phyloP scores from a whole-genome alignment of 2,329 filamentous ascomycete genomes.

The Colletotrichum endophyticum region DNA sequence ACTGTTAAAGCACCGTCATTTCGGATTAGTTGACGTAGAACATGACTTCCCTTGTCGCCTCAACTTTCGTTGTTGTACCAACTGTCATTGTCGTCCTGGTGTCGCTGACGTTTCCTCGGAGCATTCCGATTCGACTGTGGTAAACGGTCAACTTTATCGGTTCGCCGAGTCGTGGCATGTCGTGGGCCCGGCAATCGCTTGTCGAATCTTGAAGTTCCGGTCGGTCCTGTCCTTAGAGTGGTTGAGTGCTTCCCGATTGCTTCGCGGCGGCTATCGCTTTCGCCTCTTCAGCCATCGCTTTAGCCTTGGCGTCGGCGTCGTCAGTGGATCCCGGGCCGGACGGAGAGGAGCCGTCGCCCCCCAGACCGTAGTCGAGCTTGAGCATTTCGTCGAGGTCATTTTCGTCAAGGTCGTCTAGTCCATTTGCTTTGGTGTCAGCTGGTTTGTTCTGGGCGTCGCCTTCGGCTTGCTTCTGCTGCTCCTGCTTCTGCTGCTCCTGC shows the following conservation, averaged over 20 bases:
- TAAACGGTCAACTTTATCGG: not conserved
- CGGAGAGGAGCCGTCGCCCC: not conserved
- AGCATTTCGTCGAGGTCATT: not conserved
- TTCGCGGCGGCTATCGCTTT: not conserved
- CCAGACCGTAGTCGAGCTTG: not conserved
- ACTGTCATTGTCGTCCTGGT: not conserved
- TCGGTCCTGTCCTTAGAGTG: not conserved
- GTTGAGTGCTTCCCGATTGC: not conserved
- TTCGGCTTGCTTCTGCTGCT: not conserved
- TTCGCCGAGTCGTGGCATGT: not conserved
- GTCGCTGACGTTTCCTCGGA: not conserved
- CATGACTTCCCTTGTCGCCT: not conserved
- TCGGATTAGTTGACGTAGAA: not conserved
- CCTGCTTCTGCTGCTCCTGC: not conserved
- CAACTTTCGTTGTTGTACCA: not conserved
- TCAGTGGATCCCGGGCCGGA: not conserved
- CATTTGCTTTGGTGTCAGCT: not conserved
- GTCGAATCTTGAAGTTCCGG: not conserved
- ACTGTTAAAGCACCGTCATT: not conserved
- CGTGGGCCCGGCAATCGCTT: not conserved
- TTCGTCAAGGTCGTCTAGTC: not conserved
- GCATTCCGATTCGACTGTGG: not conserved
- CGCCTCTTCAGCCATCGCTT: slow-evolving; percentile 1
- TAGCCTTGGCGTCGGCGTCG: slow-evolving; percentile 10
- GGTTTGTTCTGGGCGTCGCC: not conserved